Evolutionary conservation across 2,329 filamentous ascomycete species (phyloP).

Genomic region (Scytalidium sp.): DNA sequence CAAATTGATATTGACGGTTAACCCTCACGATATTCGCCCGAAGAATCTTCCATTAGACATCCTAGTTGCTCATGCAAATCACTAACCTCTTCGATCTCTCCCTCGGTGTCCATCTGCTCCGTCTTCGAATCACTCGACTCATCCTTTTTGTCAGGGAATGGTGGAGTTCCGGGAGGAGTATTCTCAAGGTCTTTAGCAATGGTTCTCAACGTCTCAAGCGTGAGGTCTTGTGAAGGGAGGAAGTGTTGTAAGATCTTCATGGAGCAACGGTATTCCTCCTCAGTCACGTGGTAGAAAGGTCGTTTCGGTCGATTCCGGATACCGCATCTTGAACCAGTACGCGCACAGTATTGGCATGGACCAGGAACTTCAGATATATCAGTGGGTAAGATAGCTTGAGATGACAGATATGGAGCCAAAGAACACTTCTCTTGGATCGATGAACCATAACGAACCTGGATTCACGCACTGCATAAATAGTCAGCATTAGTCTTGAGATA

Average conservation of each 20-base stretch:
- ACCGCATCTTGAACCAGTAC: constrained; percentile 13
- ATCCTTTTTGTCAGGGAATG: constrained; percentile 2
- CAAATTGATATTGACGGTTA: neutral
- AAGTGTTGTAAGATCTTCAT: constrained; percentile 16
- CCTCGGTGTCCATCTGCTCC: constrained; percentile 3
- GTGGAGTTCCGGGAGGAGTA: too few species aligned
- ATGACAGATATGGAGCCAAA: too few species aligned
- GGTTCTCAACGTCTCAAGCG: constrained; percentile 8
- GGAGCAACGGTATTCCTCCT: constrained; percentile 16
- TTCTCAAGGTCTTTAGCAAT: constrained; percentile 13
- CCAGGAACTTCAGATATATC: constrained; percentile 15
- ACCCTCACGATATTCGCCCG: constrained; percentile 17
- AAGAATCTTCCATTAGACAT: constrained; percentile 16
- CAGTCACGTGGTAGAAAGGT: constrained; percentile 17
- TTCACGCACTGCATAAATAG: too few species aligned
- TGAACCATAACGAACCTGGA: neutral
- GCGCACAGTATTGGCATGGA: constrained; percentile 15
- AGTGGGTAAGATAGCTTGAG: too few species aligned
- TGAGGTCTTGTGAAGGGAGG: constrained; percentile 13
- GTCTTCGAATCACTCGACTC: constrained; percentile 4
- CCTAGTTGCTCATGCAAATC: constrained; percentile 16
- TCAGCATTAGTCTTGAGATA: too few species aligned
- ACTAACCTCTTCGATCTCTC: constrained; percentile 15
- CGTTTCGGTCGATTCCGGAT: constrained; percentile 11
- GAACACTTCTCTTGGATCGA: constrained; percentile 9